Evolutionary conservation across 805 yeast genomes (phyloP).

Genomic region (Saturnispora galanensis): DNA sequence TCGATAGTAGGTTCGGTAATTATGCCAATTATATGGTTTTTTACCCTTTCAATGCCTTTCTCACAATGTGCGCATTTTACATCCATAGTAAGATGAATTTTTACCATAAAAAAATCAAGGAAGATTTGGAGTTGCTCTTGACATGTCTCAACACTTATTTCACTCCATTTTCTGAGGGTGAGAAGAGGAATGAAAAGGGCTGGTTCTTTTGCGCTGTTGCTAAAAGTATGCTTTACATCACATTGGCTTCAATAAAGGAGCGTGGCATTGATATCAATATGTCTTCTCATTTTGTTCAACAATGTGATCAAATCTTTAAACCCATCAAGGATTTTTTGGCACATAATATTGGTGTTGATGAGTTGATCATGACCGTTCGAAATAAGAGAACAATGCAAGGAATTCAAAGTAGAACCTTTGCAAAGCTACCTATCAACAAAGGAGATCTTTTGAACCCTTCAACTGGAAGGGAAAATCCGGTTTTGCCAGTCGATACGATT

Average conservation of each 20-base stretch:
- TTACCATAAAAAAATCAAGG: constrained; percentile 4
- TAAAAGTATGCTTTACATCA: constrained; percentile 18
- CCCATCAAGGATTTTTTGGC: constrained; percentile 2
- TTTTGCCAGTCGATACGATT: neutral
- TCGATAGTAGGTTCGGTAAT: constrained; percentile 11
- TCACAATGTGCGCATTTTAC: constrained; percentile 22
- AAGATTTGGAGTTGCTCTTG: constrained; percentile 21
- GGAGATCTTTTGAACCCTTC: neutral
- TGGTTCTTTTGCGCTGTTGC: constrained; percentile 14
- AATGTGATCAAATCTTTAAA: constrained; percentile 1
- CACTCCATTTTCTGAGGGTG: constrained; percentile 5
- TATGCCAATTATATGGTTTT: constrained; percentile 18
- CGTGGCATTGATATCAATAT: neutral
- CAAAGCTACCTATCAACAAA: constrained; percentile 1
- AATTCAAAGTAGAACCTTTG: neutral
- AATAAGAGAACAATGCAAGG: neutral
- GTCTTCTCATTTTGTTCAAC: neutral
- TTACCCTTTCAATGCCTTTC: constrained; percentile 26
- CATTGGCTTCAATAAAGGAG: constrained; percentile 7
- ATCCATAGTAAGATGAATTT: constrained; percentile 16
- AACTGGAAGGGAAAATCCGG: neutral
- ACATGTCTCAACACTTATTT: constrained; percentile 14
- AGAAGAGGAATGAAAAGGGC: constrained; percentile 13
- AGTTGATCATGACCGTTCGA: constrained; percentile 1
- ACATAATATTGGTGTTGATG: constrained; percentile 2